Evolutionary conservation across 345 rosid genomes (phyloP), one percentile per base, ranked within the genome.

Genomic region (Arabis hirsuta): DNA sequence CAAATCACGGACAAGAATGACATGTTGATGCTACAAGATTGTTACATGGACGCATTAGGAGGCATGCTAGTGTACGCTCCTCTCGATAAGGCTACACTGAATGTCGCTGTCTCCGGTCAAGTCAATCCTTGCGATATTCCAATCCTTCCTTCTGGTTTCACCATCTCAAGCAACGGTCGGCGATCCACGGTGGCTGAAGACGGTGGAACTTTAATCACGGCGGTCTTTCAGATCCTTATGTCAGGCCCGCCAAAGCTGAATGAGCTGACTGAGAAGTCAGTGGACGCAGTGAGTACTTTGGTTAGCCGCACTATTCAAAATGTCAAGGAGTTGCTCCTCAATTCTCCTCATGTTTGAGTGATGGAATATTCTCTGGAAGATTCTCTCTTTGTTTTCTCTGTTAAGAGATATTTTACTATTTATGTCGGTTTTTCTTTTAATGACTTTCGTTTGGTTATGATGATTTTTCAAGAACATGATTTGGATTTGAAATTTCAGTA

Each of bases 141-240:
- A 9, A 52, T 92, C 34, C 93, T 90, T 56, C 91, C 98, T 22
- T 90, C 95, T 0, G 98, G 98, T 31, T 84, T 90, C 73, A 73
- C 82, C 4, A 83, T 90, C 72, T 81, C 91, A 1, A 67, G 69
- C 16, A 88, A 87, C 34, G 82, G 87, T 45, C 39, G 14, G 2
- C 61, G 58, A 54, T 9, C 75, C 61, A 60, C 9, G 8, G 74
- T 11, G 6, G 67, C 9, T 2, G 73, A 22, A 3, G 55, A 68
- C 10, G 72, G 57, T 14, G 94, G 87, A 19, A 78, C 91, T 2
- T 72, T 90, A 3, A 84, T 90, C 5, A 90, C 90, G 0, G 67
- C 83, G 45, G 92, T 86, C 9, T 82, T 83, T 73, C 96, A 92
- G 69, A 83, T 92, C 59, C 61, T 90, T 54, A 73, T 74, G 46